Conservation (phyloP, 345 rosid genomes). For the Salix dunnii region DNA sequence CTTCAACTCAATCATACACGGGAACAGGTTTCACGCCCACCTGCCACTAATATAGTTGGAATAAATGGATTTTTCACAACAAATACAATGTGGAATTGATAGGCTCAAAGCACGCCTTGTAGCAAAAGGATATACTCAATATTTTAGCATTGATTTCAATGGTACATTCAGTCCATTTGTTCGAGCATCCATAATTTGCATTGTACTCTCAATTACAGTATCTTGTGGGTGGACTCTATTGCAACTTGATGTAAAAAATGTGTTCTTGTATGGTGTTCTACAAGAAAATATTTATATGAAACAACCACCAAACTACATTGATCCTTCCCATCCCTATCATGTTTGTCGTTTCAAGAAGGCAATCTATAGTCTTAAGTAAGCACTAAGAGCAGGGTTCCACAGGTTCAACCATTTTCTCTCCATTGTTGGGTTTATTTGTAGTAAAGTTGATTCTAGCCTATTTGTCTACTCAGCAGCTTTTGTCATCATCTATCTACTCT, state of each 20-base stretch:
- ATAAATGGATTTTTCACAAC: conserved; percentile 11
- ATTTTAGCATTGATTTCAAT: conserved; percentile 1
- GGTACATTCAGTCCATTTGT: conserved; percentile 10
- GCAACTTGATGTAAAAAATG: neutral
- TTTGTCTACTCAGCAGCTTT: accelerated
- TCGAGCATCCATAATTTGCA: neutral
- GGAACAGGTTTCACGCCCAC: conserved; percentile 2
- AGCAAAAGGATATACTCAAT: neutral
- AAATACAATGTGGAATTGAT: conserved; percentile 1
- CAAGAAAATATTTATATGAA: neutral
- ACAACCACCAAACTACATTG: neutral
- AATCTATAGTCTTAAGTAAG: neutral
- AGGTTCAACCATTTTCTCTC: neutral
- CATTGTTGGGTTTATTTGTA: neutral
- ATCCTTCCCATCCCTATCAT: neutral
- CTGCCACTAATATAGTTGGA: neutral
- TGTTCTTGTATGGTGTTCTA: neutral
- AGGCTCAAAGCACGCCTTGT: neutral
- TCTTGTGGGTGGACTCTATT: neutral
- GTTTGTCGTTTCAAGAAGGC: neutral
- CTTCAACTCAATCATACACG: conserved; percentile 4
- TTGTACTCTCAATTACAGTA: neutral
- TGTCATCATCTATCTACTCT: neutral
- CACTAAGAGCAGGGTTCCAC: neutral
- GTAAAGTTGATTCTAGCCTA: neutral